These are phyloP conservation scores for Colletotrichum lupini DNA, from an alignment of 2,329 filamentous ascomycete species.

Conservation along the genomic window DNA sequence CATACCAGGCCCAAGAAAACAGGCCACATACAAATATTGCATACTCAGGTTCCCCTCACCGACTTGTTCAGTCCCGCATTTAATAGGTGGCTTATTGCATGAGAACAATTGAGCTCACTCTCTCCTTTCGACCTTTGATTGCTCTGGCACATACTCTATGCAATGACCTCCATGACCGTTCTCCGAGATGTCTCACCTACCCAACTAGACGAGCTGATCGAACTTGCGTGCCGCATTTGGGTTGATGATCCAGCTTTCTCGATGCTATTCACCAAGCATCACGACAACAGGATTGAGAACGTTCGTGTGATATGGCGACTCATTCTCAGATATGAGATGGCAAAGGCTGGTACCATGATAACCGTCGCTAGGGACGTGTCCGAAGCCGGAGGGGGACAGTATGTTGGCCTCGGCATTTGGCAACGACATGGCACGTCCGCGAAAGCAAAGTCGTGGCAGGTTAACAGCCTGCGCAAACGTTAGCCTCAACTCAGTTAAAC, in stretches of 20 bases:
- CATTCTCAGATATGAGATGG: neutral
- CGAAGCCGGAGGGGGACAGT: neutral
- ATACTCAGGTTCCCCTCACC: too few species aligned
- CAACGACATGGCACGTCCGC: neutral
- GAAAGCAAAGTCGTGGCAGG: neutral
- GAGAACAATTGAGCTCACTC: too few species aligned
- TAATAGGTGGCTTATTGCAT: too few species aligned
- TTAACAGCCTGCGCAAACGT: neutral
- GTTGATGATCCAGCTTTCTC: neutral
- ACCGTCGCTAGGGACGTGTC: neutral
- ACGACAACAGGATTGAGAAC: neutral
- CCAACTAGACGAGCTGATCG: neutral
- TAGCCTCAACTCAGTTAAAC: neutral
- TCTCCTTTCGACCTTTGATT: neutral
- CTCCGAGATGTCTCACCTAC: neutral
- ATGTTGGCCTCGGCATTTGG: neutral
- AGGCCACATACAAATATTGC: too few species aligned
- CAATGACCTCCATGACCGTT: neutral
- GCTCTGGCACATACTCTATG: neutral
- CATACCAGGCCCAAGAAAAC: too few species aligned
- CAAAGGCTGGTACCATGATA: neutral
- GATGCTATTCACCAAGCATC: neutral
- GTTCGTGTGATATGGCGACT: neutral
- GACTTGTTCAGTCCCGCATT: too few species aligned
- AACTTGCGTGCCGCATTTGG: neutral